Evolutionary conservation across 129 eudicot genomes (phyloP), one percentile per base, ranked within the genome.

Genomic region (Flaveria bidentis): DNA sequence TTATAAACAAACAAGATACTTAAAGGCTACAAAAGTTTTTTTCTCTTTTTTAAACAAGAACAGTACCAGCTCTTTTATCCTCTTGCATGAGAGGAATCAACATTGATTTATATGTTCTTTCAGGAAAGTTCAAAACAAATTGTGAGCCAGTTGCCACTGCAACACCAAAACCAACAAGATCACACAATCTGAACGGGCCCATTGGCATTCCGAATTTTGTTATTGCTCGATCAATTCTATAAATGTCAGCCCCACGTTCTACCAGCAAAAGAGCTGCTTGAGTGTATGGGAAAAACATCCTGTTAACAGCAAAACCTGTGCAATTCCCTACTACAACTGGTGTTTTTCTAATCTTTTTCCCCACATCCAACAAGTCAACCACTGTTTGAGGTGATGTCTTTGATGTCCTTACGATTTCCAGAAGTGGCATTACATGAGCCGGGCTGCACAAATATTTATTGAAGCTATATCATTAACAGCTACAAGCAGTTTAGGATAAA

Each of bases 181-280:
- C 97, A 58, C 88, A 85, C 84, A 95, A 77, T 73, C 99, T 87
- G 79, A 95, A 95, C 9, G 97, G 99, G 9, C 99, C 97, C 99
- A 95, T 95, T 25, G 96, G 97, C 99, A 95, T 95, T 83, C 99
- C 99, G 58, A 91, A 95, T 63, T 95, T 95, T 62, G 96, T 86
- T 36, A 89, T 87, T 25, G 87, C 96, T 79, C 74, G 80, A 66
- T 95, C 99, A 53, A 95, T 89, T 80, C 78, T 83, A 69, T 95
- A 95, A 20, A 89, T 72, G 77, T 95, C 96, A 9, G 96, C 77
- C 23, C 99, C 99, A 63, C 83, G 97, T 71, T 95, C 99, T 41
- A 89, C 99, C 65, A 95, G 96, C 74, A 95, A 79, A 77, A 95
- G 82, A 74, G 99, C 99, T 50, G 99, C 90, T 82, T 91, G 97